These are phyloP conservation scores for Lasiosphaeria miniovina DNA, from an alignment of 495 filamentous ascomycete species.

Conservation along the genomic window DNA sequence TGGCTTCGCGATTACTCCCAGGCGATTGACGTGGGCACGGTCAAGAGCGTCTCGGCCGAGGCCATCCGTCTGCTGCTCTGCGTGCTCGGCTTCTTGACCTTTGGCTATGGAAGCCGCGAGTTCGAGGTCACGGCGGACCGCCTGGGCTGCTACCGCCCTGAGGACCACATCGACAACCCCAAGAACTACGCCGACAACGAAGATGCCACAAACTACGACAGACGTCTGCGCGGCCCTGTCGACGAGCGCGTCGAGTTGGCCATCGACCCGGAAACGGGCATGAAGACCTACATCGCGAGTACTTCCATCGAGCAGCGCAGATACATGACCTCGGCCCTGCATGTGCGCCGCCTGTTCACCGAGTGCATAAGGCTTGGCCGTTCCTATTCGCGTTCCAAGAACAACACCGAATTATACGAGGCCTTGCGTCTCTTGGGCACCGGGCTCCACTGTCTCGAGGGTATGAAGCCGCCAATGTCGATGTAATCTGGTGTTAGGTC, in stretches of 20 bases:
- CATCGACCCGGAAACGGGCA: slow-evolving; percentile 71
- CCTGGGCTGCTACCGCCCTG: slow-evolving; percentile 83
- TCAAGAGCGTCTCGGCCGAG: slow-evolving; percentile 83
- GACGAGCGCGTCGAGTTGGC: slow-evolving; percentile 74
- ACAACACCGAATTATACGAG: slow-evolving; percentile 77
- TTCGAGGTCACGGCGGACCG: slow-evolving; percentile 88
- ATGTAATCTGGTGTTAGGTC: background rate
- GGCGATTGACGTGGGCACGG: slow-evolving; percentile 80
- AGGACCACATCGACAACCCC: slow-evolving; percentile 83
- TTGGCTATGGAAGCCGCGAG: slow-evolving; percentile 83
- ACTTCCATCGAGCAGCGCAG: slow-evolving; percentile 51
- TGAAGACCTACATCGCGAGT: slow-evolving; percentile 91
- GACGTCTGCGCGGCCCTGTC: slow-evolving; percentile 73
- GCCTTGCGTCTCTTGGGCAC: slow-evolving; percentile 82
- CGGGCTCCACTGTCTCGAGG: slow-evolving; percentile 84
- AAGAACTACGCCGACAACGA: slow-evolving; percentile 78
- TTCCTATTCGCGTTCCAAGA: slow-evolving; percentile 55
- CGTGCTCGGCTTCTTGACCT: slow-evolving; percentile 58
- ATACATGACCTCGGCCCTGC: slow-evolving; percentile 63
- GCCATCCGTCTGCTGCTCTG: slow-evolving; percentile 80
- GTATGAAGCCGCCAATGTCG: slow-evolving; percentile 26
- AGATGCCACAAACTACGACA: slow-evolving; percentile 80
- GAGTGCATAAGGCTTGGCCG: slow-evolving; percentile 71
- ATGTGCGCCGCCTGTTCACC: slow-evolving; percentile 71
- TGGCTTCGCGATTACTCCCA: slow-evolving; percentile 86